phyloP scores from a whole-genome alignment of 1,139 yeast species.

The Diutina ranongensis region DNA sequence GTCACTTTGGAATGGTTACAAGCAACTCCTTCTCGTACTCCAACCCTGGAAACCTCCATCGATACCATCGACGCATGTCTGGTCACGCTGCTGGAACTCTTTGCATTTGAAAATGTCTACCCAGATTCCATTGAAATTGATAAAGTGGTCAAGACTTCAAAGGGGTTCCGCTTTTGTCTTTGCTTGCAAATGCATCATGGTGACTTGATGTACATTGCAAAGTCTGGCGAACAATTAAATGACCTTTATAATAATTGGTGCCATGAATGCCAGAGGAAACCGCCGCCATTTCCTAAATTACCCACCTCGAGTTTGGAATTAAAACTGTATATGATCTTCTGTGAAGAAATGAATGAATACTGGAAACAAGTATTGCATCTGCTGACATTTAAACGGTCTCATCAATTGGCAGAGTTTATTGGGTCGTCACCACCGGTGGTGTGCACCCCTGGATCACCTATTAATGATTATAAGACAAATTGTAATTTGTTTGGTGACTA shows the following conservation, averaged over 20 bases:
- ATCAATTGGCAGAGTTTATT: background rate
- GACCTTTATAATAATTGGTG: background rate
- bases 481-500: background rate
- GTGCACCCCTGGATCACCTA: background rate
- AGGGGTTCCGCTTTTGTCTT: background rate
- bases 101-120: constrained; percentile 1
- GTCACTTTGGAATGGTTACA: constrained; percentile 4
- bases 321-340: background rate
- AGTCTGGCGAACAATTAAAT: background rate
- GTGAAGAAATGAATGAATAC: background rate
- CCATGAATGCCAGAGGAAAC: background rate
- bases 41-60: background rate
- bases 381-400: background rate
- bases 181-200: background rate
- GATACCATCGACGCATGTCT: background rate
- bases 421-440: background rate
- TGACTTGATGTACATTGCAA: background rate
- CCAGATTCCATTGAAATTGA: background rate
- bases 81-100: constrained; percentile 1
- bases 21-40: background rate
- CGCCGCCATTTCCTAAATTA: background rate
- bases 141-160: background rate
- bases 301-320: background rate
- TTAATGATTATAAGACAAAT: background rate
- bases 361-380: background rate